Base-by-base conservation (phyloP, 176 grass and related monocot species). In the Oryza nivara region DNA sequence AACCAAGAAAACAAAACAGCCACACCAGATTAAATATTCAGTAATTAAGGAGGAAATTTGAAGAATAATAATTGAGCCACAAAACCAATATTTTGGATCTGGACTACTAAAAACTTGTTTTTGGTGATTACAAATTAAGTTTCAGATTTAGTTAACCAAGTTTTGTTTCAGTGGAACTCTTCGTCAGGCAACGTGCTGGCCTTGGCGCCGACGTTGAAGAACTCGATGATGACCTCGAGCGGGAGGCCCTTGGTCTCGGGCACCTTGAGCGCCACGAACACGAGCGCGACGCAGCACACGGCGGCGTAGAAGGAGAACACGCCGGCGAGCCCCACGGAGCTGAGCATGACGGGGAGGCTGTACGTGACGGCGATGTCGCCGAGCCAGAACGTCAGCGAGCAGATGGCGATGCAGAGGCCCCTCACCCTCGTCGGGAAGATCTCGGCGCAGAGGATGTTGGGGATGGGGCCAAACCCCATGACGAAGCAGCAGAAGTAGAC, bases 191-290 rank as follows among this genome's bases (percentile, higher is more conserved):
- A 58, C 1, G 19, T 5, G 19, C 54, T 19, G 19, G 54, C 73
- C 70, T 91, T 89, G 3, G 95, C 83, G 2, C 92, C 90, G 14
- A 97, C 79, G 40, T 90, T 91, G 89, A 93, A 94, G 92, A 97
- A 94, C 68, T 97, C 92, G 20, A 80, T 91, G 67, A 94, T 97
- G 41, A 97, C 92, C 78, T 97, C 95, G 7, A 92, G 90, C 4
- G 95, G 92, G 11, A 97, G 71, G 0, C 92, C 95, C 79, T 97
- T 97, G 8, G 95, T 97, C 90, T 97, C 92, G 4, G 95, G 95
- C 73, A 97, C 86, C 90, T 86, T 86, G 19, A 94, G 72, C 6
- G 87, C 86, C 1, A 94, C 90, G 66, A 97, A 94, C 28, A 84
- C 25, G 5, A 97, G 80, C 0, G 92, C 88, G 3, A 90, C 5